Conservation (phyloP, 345 rosid species). For the Lagerstroemia speciosa region DNA sequence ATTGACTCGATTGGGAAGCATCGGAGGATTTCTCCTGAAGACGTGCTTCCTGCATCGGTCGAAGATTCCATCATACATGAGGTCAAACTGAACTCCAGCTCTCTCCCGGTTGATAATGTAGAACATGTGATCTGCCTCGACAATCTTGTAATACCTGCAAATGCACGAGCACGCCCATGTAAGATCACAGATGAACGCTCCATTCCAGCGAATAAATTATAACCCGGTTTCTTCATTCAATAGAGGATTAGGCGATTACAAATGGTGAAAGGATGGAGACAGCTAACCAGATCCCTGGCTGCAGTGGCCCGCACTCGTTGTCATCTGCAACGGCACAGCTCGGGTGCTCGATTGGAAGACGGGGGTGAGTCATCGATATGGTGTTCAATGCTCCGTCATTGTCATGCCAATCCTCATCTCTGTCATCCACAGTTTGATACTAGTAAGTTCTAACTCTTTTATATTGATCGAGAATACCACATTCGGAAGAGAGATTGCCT, state of each 20-base stretch:
- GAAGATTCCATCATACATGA: constrained; percentile 84
- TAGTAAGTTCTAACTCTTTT: not conserved
- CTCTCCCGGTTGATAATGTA: constrained; percentile 78
- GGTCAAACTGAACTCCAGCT: constrained; percentile 84
- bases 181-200: not conserved
- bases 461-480: not conserved
- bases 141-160: constrained; percentile 89
- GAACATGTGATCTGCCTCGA: constrained; percentile 79
- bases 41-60: constrained; percentile 85
- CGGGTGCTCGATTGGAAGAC: constrained; percentile 67
- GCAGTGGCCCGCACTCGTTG: constrained; percentile 51
- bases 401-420: constrained; percentile 96
- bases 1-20: constrained; percentile 36
- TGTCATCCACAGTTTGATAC: constrained; percentile 10
- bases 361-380: constrained; percentile 91
- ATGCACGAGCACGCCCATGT: not conserved
- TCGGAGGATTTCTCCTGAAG: constrained; percentile 46
- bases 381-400: constrained; percentile 96
- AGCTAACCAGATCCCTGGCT: constrained; percentile 89
- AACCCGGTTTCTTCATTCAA: too few species aligned
- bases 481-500: not conserved
- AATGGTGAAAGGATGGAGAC: not conserved
- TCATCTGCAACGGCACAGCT: constrained; percentile 37
- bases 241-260: not conserved
- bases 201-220: too few species aligned